Evolutionary conservation across 148 eudicot genomes (phyloP), one percentile per base, ranked within the genome.

Genomic region (Rhododendron mucronatum): DNA sequence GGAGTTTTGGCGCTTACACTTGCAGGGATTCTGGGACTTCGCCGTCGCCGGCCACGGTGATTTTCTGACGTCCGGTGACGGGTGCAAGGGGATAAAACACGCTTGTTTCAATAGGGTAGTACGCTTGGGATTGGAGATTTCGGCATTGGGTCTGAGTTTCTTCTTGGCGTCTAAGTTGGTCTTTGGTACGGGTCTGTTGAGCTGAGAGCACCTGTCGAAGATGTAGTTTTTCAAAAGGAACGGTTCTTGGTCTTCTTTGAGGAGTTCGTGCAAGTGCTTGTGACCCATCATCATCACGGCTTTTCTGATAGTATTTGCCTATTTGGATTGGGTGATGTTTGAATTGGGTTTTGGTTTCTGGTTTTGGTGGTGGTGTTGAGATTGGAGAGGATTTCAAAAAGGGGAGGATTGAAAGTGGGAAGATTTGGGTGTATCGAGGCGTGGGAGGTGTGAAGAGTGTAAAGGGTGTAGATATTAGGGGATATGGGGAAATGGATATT

Each of bases 171-270:
- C 84, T 57, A 86, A 41, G 30, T 85, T 33, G 67, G 87, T 83
- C 84, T 48, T 69, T 16, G 84, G 65, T 21, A 57, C 12, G 47
- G 86, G 87, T 50, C 67, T 89, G 41, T 88, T 92, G 67, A 92
- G 84, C 82, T 88, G 91, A 35, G 85, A 88, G 73, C 92, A 89
- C 23, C 86, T 90, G 50, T 91, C 87, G 30, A 92, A 89, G 83
- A 95, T 91, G 90, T 94, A 91, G 75, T 82, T 85, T 4, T 90
- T 89, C 21, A 96, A 53, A 11, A 89, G 92, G 81, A 96, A 96
- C 5, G 99, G 99, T 59, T 96, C 99, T 84, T 96, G 99, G 59
- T 94, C 96, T 92, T 95, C 95, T 69, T 90, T 80, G 0, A 96
- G 90, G 0, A 96, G 89, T 77, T 95, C 98, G 18, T 92, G 95